Evolutionary conservation across 202 grass and related monocot species (phyloP), one percentile per base, ranked within the genome.

Genomic region (Carex sylvatica): DNA sequence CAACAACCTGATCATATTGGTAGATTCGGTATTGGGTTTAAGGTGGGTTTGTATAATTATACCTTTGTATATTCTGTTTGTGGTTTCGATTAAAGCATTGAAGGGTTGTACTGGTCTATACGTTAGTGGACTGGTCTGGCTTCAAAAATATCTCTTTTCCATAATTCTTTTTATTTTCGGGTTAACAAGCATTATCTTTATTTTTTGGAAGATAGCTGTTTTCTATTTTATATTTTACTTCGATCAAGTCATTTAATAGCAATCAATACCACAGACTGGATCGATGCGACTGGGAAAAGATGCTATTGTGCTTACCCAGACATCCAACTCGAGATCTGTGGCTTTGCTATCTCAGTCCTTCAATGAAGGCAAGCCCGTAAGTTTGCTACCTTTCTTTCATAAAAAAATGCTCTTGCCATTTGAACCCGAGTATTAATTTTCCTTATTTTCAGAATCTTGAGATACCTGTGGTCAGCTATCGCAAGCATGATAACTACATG

Each of bases 211-310:
- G 66, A 54, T 63, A 68, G 60, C 13, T 33, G 40, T 10, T 44
- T 80, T 62, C 1, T 65, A 65, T 64, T 33, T 56, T 49, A 13
- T 64, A 13, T 24, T 65, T 81, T 46, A 47, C 19, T 30, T 64
- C 6, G 9, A 65, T 26, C 60, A 23, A 81, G 26, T 65, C 15
- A 65, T 65, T 64, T 65, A 47, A 47, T 64, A 49, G 6, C 61
- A 55, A 82, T 15, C 55, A 63, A 46, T 74, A 76, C 26, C 87
- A 66, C 86, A 97, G 94, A 97, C 91, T 86, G 91, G 91, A 84
- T 83, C 94, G 53, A 97, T 97, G 94, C 91, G 87, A 88, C 91
- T 97, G 70, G 94, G 94, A 78, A 97, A 88, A 89, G 94, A 97
- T 89, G 89, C 83, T 31, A 28, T 97, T 85, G 88, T 97, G 83